phyloP scores from a whole-genome alignment of 2,329 filamentous ascomycete genomes.

The Claviceps pazoutovae region DNA sequence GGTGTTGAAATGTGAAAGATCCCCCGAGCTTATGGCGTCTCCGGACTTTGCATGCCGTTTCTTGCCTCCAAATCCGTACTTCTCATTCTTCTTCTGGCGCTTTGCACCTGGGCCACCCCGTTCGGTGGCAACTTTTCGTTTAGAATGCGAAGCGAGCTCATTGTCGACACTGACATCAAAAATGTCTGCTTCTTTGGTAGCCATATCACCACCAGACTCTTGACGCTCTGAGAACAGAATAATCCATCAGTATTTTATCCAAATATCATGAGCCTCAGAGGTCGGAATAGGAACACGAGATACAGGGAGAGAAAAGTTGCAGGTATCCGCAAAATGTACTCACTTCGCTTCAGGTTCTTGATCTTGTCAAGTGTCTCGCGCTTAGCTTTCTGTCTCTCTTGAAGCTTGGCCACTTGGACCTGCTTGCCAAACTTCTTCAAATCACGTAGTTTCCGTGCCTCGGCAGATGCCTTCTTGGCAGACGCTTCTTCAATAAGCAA shows the following conservation, averaged over 20 bases:
- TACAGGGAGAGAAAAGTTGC: not conserved
- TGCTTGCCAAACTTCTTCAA: constrained; percentile 99
- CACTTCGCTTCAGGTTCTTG: constrained; percentile 87
- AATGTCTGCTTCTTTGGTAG: constrained; percentile 66
- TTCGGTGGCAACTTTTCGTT: constrained; percentile 25
- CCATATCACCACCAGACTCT: constrained; percentile 47
- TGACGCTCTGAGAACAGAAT: constrained; percentile 57
- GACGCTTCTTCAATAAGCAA: constrained; percentile 88
- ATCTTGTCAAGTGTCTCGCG: constrained; percentile 91
- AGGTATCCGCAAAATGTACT: constrained; percentile 18
- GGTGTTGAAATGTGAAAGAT: constrained; percentile 65
- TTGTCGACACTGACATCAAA: constrained; percentile 82
- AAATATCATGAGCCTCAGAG: no score
- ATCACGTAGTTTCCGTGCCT: constrained; percentile 83
- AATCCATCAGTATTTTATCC: not conserved
- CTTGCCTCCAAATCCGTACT: constrained; percentile 93
- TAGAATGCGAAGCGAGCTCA: constrained; percentile 33
- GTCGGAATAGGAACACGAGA: not conserved
- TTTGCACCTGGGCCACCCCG: constrained; percentile 34
- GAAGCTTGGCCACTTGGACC: constrained; percentile 88
- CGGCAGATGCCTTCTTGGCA: constrained; percentile 78
- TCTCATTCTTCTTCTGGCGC: constrained; percentile 85
- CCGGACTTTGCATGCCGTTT: constrained; percentile 85
- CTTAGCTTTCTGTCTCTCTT: constrained; percentile 89
- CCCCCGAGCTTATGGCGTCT: constrained; percentile 69